These are phyloP conservation scores for Noccaea caerulescens DNA, from an alignment of 345 rosid species.

Conservation along the genomic window DNA sequence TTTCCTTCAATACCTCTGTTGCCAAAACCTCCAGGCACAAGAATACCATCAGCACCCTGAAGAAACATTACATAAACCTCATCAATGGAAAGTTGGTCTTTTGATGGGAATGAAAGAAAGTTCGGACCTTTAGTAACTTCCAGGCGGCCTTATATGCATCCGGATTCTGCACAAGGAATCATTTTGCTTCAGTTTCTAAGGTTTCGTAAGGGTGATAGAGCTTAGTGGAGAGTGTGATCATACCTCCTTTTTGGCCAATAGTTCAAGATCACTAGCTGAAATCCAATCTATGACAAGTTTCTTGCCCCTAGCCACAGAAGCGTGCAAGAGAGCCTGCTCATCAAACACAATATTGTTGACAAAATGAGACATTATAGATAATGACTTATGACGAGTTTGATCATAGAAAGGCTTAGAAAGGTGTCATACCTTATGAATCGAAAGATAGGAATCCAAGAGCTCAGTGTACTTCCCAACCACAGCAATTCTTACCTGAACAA, in stretches of 20 bases:
- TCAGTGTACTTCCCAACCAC: constrained; percentile 95
- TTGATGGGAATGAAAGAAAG: constrained; percentile 6
- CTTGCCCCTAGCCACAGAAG: constrained; percentile 72
- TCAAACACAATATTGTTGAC: constrained; percentile 8
- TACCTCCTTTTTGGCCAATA: constrained; percentile 62
- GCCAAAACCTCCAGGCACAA: constrained; percentile 99
- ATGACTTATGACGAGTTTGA: constrained; percentile 3
- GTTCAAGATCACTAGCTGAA: constrained; percentile 89
- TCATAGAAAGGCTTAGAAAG: neutral
- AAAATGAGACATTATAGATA: too few species aligned
- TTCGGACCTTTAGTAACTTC: constrained; percentile 76
- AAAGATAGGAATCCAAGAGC: constrained; percentile 90
- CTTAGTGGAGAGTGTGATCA: constrained; percentile 23
- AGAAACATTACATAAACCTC: neutral
- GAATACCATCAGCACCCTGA: constrained; percentile 91
- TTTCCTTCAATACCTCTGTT: constrained; percentile 94
- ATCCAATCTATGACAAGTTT: constrained; percentile 89
- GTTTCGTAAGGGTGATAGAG: too few species aligned
- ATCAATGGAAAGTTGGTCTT: constrained; percentile 7
- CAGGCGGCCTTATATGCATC: constrained; percentile 76
- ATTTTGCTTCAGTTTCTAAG: constrained; percentile 33
- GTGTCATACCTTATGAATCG: constrained; percentile 72
- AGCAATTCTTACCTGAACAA: constrained; percentile 83
- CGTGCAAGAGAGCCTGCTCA: constrained; percentile 93
- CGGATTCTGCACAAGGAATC: constrained; percentile 60